Evolutionary conservation across 2,329 filamentous ascomycete genomes (phyloP).

Genomic region (Botrytis fabae): DNA sequence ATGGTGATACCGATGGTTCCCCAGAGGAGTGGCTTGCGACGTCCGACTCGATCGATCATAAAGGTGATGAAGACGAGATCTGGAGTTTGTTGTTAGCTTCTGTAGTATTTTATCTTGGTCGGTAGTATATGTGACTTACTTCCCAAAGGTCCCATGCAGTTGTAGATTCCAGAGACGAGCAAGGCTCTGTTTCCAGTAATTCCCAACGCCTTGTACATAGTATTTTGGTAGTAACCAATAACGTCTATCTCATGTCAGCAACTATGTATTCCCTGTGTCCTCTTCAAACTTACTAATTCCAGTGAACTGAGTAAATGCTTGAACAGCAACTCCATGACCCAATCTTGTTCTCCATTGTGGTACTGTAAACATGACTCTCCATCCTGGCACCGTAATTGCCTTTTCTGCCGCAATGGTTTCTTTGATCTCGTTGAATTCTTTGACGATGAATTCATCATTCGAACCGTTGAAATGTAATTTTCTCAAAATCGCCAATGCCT

Average conservation of each 20-base stretch:
- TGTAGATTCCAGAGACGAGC: conserved; percentile 61
- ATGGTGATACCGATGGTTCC: conserved; percentile 56
- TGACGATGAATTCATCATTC: conserved; percentile 59
- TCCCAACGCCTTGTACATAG: conserved; percentile 58
- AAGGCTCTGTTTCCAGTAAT: conserved; percentile 55
- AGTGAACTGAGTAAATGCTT: conserved; percentile 66
- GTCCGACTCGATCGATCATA: conserved; percentile 54
- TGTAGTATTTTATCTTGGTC: neutral
- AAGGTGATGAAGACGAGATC: conserved; percentile 62
- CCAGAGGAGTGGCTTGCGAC: conserved; percentile 54
- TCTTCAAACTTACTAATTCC: conserved; percentile 47
- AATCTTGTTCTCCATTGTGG: conserved; percentile 61
- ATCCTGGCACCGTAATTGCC: conserved; percentile 53
- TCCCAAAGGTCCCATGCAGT: conserved; percentile 55
- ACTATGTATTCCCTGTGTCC: accelerated
- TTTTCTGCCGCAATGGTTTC: conserved; percentile 61
- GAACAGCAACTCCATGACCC: conserved; percentile 60
- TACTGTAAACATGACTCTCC: conserved; percentile 57
- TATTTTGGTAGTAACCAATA: conserved; percentile 62
- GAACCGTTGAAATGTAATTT: conserved; percentile 67
- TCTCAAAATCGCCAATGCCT: conserved; percentile 67
- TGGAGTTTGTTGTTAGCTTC: conserved; percentile 21
- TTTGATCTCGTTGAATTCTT: conserved; percentile 61
- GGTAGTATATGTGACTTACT: conserved; percentile 28
- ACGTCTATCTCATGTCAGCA: conserved; percentile 46